Evolutionary conservation across 2,329 filamentous ascomycete genomes (phyloP).

Genomic region (Claviceps citrina): DNA sequence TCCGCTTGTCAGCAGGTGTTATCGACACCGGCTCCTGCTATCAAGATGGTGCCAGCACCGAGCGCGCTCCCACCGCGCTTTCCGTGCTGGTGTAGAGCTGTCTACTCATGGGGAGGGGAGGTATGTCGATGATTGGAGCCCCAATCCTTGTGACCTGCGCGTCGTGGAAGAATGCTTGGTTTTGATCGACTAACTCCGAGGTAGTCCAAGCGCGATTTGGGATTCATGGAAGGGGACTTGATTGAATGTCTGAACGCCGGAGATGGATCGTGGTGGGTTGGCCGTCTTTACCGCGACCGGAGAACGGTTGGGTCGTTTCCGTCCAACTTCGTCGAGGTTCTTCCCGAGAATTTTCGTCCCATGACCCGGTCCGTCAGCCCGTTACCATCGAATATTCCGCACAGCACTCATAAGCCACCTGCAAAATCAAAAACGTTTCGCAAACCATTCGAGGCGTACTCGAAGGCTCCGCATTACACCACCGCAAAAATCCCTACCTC

Average conservation of each 20-base stretch:
- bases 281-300: slow-evolving; percentile 74
- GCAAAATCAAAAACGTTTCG: slow-evolving; percentile 49
- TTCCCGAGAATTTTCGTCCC: slow-evolving; percentile 74
- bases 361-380: slow-evolving; percentile 46
- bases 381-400: slow-evolving; percentile 39
- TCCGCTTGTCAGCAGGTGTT: neutral
- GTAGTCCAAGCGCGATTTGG: slow-evolving; percentile 78
- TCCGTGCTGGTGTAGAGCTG: slow-evolving; percentile 79
- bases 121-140: slow-evolving; percentile 19
- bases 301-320: slow-evolving; percentile 87
- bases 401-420: slow-evolving; percentile 37
- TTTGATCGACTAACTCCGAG: neutral
- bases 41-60: slow-evolving; percentile 38
- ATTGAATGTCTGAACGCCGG: slow-evolving; percentile 97
- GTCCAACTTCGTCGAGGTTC: slow-evolving; percentile 89
- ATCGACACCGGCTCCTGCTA: neutral
- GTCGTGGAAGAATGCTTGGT: neutral
- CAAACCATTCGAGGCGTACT: slow-evolving; percentile 52
- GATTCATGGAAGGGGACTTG: slow-evolving; percentile 92
- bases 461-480: slow-evolving; percentile 50
- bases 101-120: slow-evolving; percentile 91
- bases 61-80: slow-evolving; percentile 59
- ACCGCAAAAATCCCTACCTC: slow-evolving; percentile 45
- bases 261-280: slow-evolving; percentile 98
- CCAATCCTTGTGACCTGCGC: neutral